phyloP scores from a whole-genome alignment of 78 protist genomes.

The Dictyostelium capitatum region DNA sequence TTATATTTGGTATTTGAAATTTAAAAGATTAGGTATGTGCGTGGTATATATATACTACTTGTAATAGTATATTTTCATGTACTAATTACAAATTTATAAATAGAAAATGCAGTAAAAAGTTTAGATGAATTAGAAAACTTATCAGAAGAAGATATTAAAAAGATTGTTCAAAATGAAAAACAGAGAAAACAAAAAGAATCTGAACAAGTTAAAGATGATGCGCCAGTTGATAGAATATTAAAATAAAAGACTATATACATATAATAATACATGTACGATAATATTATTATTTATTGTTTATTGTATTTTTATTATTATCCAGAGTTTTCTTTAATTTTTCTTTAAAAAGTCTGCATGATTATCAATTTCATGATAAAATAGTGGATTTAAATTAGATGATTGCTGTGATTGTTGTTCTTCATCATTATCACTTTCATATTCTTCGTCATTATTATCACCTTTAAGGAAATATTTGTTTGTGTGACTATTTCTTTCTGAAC shows the following conservation, averaged over 20 bases:
- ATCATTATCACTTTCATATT: neutral
- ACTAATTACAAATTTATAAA: no score
- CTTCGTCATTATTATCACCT: neutral
- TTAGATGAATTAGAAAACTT: neutral
- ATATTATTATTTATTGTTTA: neutral
- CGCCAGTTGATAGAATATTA: neutral
- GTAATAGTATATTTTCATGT: neutral
- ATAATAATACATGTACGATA: no score
- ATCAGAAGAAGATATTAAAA: constrained; percentile 7
- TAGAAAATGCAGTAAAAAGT: neutral
- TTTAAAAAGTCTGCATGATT: neutral
- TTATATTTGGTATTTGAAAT: constrained; percentile 4
- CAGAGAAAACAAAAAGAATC: neutral
- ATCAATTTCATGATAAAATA: neutral
- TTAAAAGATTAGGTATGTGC: neutral
- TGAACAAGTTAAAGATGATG: no score
- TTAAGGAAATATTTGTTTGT: no score
- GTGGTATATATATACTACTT: no score
- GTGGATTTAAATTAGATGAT: neutral
- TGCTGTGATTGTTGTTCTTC: no score
- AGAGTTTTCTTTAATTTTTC: neutral
- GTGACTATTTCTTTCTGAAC: neutral
- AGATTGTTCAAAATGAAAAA: neutral
- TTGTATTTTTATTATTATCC: neutral
- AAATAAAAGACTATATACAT: constrained; percentile 13